Conservation (phyloP, 2,329 filamentous ascomycete genomes). For the Cercospora sojina region DNA sequence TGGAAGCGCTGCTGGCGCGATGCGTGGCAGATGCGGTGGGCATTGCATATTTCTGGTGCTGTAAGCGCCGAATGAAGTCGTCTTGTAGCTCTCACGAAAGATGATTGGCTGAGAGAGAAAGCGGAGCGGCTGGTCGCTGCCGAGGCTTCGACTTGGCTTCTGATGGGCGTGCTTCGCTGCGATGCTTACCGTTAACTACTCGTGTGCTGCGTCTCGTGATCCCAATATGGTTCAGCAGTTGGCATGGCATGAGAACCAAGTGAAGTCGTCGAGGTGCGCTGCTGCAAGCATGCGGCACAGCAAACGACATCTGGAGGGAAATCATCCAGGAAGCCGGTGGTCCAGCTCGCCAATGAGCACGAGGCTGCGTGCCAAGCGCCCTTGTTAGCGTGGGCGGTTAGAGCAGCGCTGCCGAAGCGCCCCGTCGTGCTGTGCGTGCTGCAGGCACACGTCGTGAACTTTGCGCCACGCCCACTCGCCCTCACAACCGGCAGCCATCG, state of each 20-base stretch:
- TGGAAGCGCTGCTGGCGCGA: slow-evolving; percentile 16
- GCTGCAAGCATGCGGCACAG: slow-evolving; percentile 9
- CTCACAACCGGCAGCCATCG: slow-evolving; percentile 12
- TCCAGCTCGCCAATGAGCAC: slow-evolving; percentile 13
- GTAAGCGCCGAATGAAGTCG: slow-evolving; percentile 29
- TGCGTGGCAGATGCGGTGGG: slow-evolving; percentile 23
- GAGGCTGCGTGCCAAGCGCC: slow-evolving; percentile 18
- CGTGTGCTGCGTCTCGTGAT: neutral
- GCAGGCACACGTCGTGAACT: slow-evolving; percentile 22
- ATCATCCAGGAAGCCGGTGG: neutral
- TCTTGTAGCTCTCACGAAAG: neutral
- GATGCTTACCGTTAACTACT: neutral
- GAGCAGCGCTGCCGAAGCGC: slow-evolving; percentile 9
- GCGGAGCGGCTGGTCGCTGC: slow-evolving; percentile 10
- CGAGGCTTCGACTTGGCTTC: slow-evolving; percentile 14
- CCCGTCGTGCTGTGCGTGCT: slow-evolving; percentile 8
- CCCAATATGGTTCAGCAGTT: neutral
- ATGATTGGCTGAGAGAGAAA: slow-evolving; percentile 11
- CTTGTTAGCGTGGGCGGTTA: slow-evolving; percentile 26
- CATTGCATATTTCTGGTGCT: slow-evolving; percentile 23
- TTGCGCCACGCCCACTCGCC: slow-evolving; percentile 20
- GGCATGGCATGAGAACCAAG: neutral
- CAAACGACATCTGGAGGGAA: neutral
- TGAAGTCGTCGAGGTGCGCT: neutral
- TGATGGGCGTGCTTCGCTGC: neutral